These are phyloP conservation scores for Trichomonas gallinae DNA, from an alignment of 208 protist species.

Conservation along the genomic window DNA sequence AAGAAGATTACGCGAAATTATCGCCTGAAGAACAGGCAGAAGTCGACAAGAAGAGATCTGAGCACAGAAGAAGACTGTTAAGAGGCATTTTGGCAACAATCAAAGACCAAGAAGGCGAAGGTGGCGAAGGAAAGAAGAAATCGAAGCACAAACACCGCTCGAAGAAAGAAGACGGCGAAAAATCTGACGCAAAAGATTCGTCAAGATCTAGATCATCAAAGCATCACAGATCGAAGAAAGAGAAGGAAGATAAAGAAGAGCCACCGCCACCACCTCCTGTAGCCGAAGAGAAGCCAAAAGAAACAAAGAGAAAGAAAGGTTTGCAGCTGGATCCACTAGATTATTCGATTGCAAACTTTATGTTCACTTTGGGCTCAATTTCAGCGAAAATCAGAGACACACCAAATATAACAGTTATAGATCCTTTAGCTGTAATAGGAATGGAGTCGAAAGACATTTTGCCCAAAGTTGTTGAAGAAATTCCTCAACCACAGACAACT, in stretches of 20 bases:
- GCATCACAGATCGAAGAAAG: neutral
- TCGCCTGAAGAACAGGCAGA: neutral
- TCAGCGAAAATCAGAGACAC: neutral
- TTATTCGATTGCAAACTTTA: neutral
- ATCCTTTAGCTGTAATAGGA: neutral
- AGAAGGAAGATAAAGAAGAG: neutral
- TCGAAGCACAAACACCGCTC: neutral
- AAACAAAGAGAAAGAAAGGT: neutral
- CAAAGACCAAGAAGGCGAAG: neutral
- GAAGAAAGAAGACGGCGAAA: neutral
- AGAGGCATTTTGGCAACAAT: neutral
- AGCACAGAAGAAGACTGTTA: neutral
- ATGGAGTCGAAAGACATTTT: neutral
- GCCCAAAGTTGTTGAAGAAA: neutral
- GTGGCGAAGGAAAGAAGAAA: neutral
- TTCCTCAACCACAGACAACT: neutral
- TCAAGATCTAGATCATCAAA: neutral
- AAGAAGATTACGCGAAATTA: neutral
- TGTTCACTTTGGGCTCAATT: neutral
- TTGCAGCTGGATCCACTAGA: neutral
- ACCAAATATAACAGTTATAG: neutral
- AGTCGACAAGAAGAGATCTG: neutral
- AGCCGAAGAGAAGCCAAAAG: neutral
- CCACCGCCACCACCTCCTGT: neutral
- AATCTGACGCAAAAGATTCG: neutral